These are phyloP conservation scores for Daedaleopsis nitida DNA, from an alignment of 768 basidiomycete genomes.

Conservation along the genomic window DNA sequence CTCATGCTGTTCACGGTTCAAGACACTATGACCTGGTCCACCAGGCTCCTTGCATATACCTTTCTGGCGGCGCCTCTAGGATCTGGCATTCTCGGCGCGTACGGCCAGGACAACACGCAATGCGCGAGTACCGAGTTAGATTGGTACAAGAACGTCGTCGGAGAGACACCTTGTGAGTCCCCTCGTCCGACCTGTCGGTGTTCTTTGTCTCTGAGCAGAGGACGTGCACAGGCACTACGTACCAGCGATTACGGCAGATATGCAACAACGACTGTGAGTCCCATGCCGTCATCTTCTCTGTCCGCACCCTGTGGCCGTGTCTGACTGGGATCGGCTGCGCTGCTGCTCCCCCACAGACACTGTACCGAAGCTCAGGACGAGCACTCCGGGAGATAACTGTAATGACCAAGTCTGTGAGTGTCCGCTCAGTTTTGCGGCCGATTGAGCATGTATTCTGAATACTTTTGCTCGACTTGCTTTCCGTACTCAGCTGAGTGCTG, in stretches of 20 bases:
- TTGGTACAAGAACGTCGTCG: conserved; percentile 18
- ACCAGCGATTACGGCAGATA: conserved; percentile 20
- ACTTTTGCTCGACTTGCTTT: background rate
- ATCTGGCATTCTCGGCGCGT: background rate
- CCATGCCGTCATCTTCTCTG: background rate
- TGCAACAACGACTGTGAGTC: conserved; percentile 22
- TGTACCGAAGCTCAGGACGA: background rate
- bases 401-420: conserved; percentile 20
- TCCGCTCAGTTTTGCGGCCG: background rate
- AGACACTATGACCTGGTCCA: background rate
- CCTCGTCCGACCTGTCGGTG: no score
- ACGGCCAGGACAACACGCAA: background rate
- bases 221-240: conserved; percentile 11
- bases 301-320: background rate
- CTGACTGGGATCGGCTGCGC: no score
- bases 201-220: background rate
- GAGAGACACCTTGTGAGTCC: conserved; percentile 20
- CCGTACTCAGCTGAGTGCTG: conserved; percentile 14
- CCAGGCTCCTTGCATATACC: background rate
- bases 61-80: background rate
- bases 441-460: background rate
- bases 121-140: conserved; percentile 15
- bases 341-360: background rate
- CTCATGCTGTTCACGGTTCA: background rate
- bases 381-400: conserved; percentile 23